Conservation (phyloP, 306 rosid genomes). For the Fragaria ananassa region DNA sequence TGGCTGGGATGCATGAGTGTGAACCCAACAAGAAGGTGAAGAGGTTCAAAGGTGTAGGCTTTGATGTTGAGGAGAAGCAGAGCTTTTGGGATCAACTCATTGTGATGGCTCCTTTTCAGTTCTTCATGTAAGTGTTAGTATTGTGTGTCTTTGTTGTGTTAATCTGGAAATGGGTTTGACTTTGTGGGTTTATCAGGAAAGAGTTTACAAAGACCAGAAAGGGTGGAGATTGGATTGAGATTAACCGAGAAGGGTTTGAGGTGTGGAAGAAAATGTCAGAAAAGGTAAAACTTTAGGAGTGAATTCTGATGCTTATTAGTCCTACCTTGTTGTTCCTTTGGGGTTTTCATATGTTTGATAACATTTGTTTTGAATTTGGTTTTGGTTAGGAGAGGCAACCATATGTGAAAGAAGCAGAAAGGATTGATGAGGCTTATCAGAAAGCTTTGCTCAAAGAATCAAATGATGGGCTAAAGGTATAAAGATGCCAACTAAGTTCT, state of each 20-base stretch:
- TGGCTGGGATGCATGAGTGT: conserved; percentile 58
- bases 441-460: conserved; percentile 39
- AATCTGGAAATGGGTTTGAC: neutral
- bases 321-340: neutral
- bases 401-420: conserved; percentile 32
- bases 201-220: conserved; percentile 24
- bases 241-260: conserved; percentile 49
- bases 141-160: neutral
- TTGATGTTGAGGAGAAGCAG: conserved; percentile 1
- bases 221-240: conserved; percentile 18
- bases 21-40: conserved; percentile 31
- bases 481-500: neutral
- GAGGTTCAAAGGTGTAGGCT: conserved; percentile 38
- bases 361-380: neutral
- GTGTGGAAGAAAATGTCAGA: conserved; percentile 51
- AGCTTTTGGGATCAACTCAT: conserved; percentile 27
- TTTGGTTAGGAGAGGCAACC: conserved; percentile 53
- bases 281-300: conserved; percentile 28
- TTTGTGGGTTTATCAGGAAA: conserved; percentile 41
- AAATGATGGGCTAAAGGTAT: conserved; percentile 37
- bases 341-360: neutral
- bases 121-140: conserved; percentile 42
- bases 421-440: conserved; percentile 29
- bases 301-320: neutral
- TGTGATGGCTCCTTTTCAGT: conserved; percentile 43